Evolutionary conservation across 371 early-diverging fungal species (phyloP).

Genomic region (Amoeboaphelidium protococcarum): DNA sequence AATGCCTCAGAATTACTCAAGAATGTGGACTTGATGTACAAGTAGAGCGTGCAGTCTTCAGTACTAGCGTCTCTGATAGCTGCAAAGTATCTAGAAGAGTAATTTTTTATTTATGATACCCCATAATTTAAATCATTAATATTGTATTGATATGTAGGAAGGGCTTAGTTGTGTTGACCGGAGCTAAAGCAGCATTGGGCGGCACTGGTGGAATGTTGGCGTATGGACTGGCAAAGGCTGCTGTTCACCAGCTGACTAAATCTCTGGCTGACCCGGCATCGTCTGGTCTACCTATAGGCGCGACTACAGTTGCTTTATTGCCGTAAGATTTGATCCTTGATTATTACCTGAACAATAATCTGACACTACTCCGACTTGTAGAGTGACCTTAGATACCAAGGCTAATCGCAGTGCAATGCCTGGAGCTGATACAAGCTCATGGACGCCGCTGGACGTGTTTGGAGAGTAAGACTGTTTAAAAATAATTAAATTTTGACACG

Average conservation of each 20-base stretch:
- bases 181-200: conserved; percentile 44
- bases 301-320: conserved; percentile 39
- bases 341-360: neutral
- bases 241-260: conserved; percentile 65
- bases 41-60: conserved; percentile 56
- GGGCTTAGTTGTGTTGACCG: conserved; percentile 56
- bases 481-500: no score
- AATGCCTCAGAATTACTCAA: conserved; percentile 43
- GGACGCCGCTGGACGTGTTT: conserved; percentile 58
- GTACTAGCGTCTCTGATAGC: conserved; percentile 54
- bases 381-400: conserved; percentile 71
- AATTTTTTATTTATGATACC: conserved; percentile 15
- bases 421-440: conserved; percentile 47
- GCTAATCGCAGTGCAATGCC: conserved; percentile 72
- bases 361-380: conserved; percentile 4
- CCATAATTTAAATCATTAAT: neutral
- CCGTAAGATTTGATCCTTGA: conserved; percentile 34
- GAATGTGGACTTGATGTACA: conserved; percentile 37
- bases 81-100: conserved; percentile 38
- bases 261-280: conserved; percentile 37
- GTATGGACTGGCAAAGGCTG: conserved; percentile 85
- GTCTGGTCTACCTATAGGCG: conserved; percentile 43
- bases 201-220: conserved; percentile 44
- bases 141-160: conserved; percentile 16
- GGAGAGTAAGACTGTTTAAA: conserved; percentile 46